These are phyloP conservation scores for Mucor irregularis DNA, from an alignment of 371 early-diverging fungal genomes.

Conservation along the genomic window DNA sequence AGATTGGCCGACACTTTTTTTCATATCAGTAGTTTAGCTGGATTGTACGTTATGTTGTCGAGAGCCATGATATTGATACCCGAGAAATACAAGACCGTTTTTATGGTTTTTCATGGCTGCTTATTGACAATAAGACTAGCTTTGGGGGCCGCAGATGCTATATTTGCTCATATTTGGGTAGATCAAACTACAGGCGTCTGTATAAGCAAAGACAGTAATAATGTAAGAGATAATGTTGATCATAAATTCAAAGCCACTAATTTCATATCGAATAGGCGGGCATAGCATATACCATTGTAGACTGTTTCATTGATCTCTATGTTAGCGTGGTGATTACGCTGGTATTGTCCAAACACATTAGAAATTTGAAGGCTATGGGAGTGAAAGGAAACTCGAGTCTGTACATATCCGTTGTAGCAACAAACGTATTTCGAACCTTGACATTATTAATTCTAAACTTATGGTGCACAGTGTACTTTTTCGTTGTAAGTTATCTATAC, in stretches of 20 bases:
- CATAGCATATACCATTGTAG: not conserved
- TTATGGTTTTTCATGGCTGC: not conserved
- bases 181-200: not conserved
- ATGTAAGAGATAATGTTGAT: no score
- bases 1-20: slow-evolving; percentile 2
- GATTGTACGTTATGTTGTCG: not conserved
- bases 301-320: not conserved
- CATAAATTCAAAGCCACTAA: no score
- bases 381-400: not conserved
- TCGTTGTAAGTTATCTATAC: not conserved
- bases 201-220: not conserved
- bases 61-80: not conserved
- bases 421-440: not conserved
- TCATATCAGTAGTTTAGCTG: slow-evolving; percentile 3
- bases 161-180: not conserved
- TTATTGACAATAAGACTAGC: not conserved
- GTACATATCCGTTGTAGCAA: not conserved
- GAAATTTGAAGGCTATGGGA: not conserved
- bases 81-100: not conserved
- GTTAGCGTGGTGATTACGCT: not conserved
- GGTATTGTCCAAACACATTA: not conserved
- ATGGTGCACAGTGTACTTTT: not conserved
- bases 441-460: not conserved
- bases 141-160: not conserved
- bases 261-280: not conserved